phyloP scores from a whole-genome alignment of 306 rosid species.

The Trifolium fragiferum region DNA sequence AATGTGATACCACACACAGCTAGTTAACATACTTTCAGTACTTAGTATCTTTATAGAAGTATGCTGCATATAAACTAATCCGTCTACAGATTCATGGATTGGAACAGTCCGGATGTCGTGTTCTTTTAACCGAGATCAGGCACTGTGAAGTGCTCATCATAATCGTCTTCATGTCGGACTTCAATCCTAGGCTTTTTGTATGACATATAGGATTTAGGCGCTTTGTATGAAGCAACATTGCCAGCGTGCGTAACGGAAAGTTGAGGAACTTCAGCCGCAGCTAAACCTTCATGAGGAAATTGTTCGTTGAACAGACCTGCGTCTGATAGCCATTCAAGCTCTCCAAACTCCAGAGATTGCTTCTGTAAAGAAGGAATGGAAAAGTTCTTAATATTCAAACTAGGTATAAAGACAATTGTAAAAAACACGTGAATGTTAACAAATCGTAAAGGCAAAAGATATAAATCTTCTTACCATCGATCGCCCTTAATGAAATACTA shows the following conservation, averaged over 20 bases:
- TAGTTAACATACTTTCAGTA: constrained; percentile 36
- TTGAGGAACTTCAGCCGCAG: constrained; percentile 96
- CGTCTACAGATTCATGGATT: constrained; percentile 12
- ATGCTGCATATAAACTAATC: constrained; percentile 41
- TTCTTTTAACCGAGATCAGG: constrained; percentile 84
- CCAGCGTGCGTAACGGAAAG: constrained; percentile 62
- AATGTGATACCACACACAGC: constrained; percentile 34
- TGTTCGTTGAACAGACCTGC: constrained; percentile 75
- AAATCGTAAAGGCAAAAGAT: neutral
- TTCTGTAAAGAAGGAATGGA: constrained; percentile 55
- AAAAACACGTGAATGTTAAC: neutral
- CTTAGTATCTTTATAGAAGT: constrained; percentile 22
- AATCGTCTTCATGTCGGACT: constrained; percentile 59
- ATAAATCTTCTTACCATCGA: constrained; percentile 20
- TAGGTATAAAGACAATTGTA: neutral
- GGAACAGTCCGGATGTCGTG: neutral
- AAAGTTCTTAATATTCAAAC: neutral
- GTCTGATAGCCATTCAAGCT: constrained; percentile 88
- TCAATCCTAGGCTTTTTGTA: constrained; percentile 85
- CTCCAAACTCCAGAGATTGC: constrained; percentile 81
- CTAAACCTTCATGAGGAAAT: constrained; percentile 64
- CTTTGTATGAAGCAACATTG: constrained; percentile 52
- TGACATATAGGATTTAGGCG: constrained; percentile 56
- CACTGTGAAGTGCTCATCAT: constrained; percentile 83
- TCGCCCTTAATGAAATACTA: too few relatives aligned